A percentile compares a stretch with the other conserved stretches of the same genome.
Conservation (phyloP, 1,284 basidiomycete genomes). For the Sporisorium iseilematis-ciliati region DNA sequence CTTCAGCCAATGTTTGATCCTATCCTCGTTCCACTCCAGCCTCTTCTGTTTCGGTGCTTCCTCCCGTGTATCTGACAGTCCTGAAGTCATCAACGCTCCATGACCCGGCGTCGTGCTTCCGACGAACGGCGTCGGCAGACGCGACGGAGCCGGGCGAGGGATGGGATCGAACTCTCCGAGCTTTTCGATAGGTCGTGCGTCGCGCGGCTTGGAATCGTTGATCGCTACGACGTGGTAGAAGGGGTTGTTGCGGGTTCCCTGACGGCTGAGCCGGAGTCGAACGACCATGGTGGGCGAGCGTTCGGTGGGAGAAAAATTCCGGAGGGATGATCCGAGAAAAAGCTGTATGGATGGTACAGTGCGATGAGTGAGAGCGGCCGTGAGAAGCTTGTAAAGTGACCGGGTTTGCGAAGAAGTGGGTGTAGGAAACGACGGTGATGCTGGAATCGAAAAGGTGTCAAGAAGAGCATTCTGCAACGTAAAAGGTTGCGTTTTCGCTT, state of each 20-base stretch:
- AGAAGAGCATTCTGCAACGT: neutral
- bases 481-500: neutral
- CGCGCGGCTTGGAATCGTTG: slow-evolving; percentile 79
- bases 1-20: slow-evolving; percentile 89
- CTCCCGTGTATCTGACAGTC: slow-evolving; percentile 12
- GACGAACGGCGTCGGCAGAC: slow-evolving; percentile 25
- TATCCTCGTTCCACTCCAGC: slow-evolving; percentile 88
- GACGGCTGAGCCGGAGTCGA: slow-evolving; percentile 85
- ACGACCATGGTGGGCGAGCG: slow-evolving; percentile 78
- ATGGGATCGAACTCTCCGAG: slow-evolving; percentile 87
- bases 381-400: neutral
- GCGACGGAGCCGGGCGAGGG: slow-evolving; percentile 59
- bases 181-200: slow-evolving; percentile 90
- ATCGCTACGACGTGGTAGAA: slow-evolving; percentile 91
- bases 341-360: too few species aligned
- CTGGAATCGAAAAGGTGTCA: neutral
- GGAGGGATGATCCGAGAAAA: neutral
- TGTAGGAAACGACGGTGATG: neutral
- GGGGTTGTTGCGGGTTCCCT: slow-evolving; percentile 82
- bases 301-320: neutral
- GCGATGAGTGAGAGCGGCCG: neutral
- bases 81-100: slow-evolving; percentile 57
- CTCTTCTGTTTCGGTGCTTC: slow-evolving; percentile 75
- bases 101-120: slow-evolving; percentile 28
- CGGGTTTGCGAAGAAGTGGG: neutral